These are phyloP conservation scores for Aspergillus flavus DNA, from an alignment of 2,329 filamentous ascomycete genomes.

Conservation along the genomic window DNA sequence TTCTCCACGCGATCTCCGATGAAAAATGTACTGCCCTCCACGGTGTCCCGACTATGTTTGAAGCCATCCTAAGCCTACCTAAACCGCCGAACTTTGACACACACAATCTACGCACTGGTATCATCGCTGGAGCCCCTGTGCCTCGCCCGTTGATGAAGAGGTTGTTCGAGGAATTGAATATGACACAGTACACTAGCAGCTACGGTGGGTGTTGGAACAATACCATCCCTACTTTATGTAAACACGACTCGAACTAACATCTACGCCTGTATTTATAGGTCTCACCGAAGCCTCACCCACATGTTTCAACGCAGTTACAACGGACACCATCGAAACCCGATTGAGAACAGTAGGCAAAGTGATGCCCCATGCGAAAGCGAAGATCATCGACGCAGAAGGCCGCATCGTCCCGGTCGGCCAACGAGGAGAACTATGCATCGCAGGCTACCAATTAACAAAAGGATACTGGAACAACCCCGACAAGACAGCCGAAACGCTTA, in stretches of 20 bases:
- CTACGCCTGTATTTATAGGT: conserved; percentile 33
- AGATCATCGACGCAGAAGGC: conserved; percentile 70
- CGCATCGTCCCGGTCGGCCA: conserved; percentile 67
- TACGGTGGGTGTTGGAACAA: conserved; percentile 45
- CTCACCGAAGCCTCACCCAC: conserved; percentile 79
- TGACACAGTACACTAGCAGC: conserved; percentile 72
- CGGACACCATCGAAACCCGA: conserved; percentile 67
- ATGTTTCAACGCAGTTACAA: conserved; percentile 77
- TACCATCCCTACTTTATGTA: background rate
- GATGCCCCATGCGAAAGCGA: conserved; percentile 74
- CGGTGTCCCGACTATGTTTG: conserved; percentile 84
- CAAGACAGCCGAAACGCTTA: conserved; percentile 73
- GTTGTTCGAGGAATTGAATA: conserved; percentile 70
- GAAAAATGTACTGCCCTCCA: conserved; percentile 74
- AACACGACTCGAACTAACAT: background rate
- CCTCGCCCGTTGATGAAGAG: conserved; percentile 74
- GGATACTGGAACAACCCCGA: conserved; percentile 68
- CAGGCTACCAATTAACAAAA: conserved; percentile 71
- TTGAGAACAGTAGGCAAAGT: conserved; percentile 74
- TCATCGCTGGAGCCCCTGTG: conserved; percentile 77
- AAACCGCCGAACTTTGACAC: conserved; percentile 52
- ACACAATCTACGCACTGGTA: conserved; percentile 69
- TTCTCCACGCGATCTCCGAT: conserved; percentile 66
- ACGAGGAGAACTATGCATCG: conserved; percentile 74
- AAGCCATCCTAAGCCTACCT: conserved; percentile 59